These are phyloP conservation scores for Botrytis sinoallii DNA, from an alignment of 2,329 filamentous ascomycete genomes.

Conservation along the genomic window DNA sequence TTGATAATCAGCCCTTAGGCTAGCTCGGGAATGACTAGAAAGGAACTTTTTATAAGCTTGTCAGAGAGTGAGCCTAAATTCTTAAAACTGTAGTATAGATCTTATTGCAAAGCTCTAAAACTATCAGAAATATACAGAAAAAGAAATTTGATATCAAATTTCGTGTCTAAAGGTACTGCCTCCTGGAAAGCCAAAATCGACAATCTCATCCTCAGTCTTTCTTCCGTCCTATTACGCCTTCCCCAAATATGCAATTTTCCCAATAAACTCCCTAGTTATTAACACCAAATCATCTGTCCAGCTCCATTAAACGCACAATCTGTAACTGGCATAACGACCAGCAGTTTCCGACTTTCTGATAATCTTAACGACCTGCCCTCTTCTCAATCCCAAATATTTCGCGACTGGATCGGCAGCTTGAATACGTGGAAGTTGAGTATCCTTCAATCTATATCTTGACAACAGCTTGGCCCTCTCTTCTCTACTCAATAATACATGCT, in stretches of 20 bases:
- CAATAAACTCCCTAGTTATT: conserved; percentile 22
- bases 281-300: conserved; percentile 22
- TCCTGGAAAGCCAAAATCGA: not conserved
- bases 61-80: not conserved
- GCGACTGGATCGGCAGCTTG: conserved; percentile 89
- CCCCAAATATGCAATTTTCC: conserved; percentile 24
- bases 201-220: conserved; percentile 1
- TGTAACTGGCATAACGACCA: conserved; percentile 93
- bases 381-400: conserved; percentile 82
- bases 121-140: conserved; percentile 6
- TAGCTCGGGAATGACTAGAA: not conserved
- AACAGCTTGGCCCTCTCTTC: conserved; percentile 87
- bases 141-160: not conserved
- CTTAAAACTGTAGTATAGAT: conserved; percentile 1
- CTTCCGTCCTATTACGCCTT: conserved; percentile 11
- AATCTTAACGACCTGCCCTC: conserved; percentile 97
- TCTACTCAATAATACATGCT: conserved; percentile 82
- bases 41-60: not conserved
- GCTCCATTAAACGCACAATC: conserved; percentile 56
- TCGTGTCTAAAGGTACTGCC: not conserved
- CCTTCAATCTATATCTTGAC: conserved; percentile 89
- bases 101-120: conserved; percentile 5
- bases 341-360: conserved; percentile 94
- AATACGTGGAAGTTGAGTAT: conserved; percentile 93
- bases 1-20: not conserved